Evolutionary conservation across 2,329 filamentous ascomycete species (phyloP).

Genomic region (Cordyceps pruinosa): DNA sequence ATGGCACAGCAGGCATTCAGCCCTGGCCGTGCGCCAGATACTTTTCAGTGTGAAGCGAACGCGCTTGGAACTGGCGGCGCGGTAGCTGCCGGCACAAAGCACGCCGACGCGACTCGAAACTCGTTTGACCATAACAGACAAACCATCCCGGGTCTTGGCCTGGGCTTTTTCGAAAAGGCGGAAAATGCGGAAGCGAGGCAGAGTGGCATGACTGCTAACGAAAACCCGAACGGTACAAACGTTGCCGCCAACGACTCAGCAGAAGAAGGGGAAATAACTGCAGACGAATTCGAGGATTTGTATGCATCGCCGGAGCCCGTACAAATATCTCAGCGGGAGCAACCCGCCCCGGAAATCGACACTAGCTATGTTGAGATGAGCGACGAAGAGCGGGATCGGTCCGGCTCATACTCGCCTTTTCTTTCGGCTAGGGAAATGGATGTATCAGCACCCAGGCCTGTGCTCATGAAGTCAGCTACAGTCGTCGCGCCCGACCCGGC

Average conservation of each 20-base stretch:
- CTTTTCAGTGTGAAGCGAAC: background rate
- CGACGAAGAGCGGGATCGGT: slow-evolving; percentile 32
- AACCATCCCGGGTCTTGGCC: slow-evolving; percentile 22
- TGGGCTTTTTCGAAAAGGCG: slow-evolving; percentile 12
- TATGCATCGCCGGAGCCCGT: slow-evolving; percentile 37
- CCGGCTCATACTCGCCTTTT: slow-evolving; percentile 46
- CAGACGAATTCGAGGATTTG: slow-evolving; percentile 54
- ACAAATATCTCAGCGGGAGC: background rate
- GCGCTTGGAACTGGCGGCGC: background rate
- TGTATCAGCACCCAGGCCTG: slow-evolving; percentile 4
- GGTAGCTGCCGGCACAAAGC: background rate
- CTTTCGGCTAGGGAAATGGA: slow-evolving; percentile 43
- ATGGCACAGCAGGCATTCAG: slow-evolving; percentile 5
- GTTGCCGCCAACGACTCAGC: slow-evolving; percentile 1
- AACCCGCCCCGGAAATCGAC: slow-evolving; percentile 3
- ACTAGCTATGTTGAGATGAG: slow-evolving; percentile 14
- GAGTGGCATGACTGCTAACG: background rate
- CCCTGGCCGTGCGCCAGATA: background rate
- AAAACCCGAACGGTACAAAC: background rate
- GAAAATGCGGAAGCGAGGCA: background rate
- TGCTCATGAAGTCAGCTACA: background rate
- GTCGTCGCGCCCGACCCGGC: background rate
- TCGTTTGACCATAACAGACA: slow-evolving; percentile 17
- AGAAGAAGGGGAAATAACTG: slow-evolving; percentile 74
- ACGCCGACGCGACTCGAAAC: background rate